Percentiles rank a stretch among this genome's conserved stretches.
Evolutionary conservation across 768 basidiomycete species (phyloP).

Genomic region (Amanita exitialis): DNA sequence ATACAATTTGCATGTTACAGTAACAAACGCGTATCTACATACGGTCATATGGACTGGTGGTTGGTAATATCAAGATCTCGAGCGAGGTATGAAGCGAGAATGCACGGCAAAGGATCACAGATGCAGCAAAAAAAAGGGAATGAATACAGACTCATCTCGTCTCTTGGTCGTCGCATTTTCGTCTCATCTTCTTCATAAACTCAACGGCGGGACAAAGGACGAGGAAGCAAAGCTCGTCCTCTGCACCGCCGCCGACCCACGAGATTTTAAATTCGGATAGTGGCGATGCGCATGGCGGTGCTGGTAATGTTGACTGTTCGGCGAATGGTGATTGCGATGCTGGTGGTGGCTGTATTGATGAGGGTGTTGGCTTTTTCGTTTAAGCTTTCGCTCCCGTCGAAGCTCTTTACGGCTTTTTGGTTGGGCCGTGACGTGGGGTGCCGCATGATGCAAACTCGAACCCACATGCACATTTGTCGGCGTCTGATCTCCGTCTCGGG

Average conservation of each 20-base stretch:
- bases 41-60: too few species aligned
- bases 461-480: conserved; percentile 26
- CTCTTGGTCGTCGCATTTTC: too few species aligned
- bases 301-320: conserved; percentile 21
- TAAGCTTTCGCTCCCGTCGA: conserved; percentile 58
- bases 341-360: conserved; percentile 8
- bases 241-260: conserved; percentile 47
- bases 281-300: conserved; percentile 43
- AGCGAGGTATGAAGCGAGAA: too few species aligned
- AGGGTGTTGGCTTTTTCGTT: conserved; percentile 34
- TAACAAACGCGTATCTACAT: too few species aligned
- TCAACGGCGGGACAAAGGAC: conserved; percentile 21
- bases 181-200: too few species aligned
- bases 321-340: conserved; percentile 35
- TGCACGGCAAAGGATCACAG: too few species aligned
- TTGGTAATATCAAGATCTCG: too few species aligned
- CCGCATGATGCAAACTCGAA: conserved; percentile 15
- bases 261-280: conserved; percentile 55
- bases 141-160: too few species aligned
- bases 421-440: conserved; percentile 25
- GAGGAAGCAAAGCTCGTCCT: conserved; percentile 24
- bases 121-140: too few species aligned
- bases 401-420: conserved; percentile 54
- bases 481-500: conserved; percentile 45
- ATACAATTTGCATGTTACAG: too few species aligned